Base-by-base conservation (phyloP, 257 asterid species). In the Rhazya stricta region DNA sequence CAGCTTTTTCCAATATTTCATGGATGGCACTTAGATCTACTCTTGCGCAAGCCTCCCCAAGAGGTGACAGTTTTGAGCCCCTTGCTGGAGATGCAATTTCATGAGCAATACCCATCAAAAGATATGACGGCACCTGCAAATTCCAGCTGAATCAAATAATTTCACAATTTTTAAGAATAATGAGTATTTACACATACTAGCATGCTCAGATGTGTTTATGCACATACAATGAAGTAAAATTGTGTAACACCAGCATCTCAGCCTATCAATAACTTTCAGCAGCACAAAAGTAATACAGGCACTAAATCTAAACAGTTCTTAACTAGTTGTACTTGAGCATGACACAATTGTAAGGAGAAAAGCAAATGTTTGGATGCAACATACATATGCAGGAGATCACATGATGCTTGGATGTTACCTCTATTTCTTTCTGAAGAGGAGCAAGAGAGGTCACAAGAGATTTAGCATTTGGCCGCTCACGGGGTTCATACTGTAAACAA, bases 31-130 rank as follows among this genome's bases (percentile, higher is more conserved):
- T 77, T 54, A 86, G 78, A 79, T 86, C 85, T 15, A 76, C 72
- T 61, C 80, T 84, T 9, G 84, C 75, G 79, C 88, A 86, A 79
- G 89, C 89, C 72, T 86, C 86, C 5, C 81, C 89, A 57, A 86
- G 84, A 30, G 89, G 89, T 30, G 87, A 74, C 73, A 81, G 74
- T 51, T 76, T 81, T 18, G 83, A 76, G 10, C 41, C n/a, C 51
- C 67, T 71, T 5, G 72, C 10, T 1, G 80, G 74, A 69, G 84
- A 79, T 67, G 75, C 63, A 56, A 80, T 68, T 77, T 79, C 87
- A 41, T 69, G 83, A 79, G 76, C 67, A 61, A 86, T 79, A 68
- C 80, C 83, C 74, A 86, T 75, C 84, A 86, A 72, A 75, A 80
- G 75, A 53, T 77, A 34, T 8, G 89, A 86, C 21, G 87, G 84